Base-by-base conservation (phyloP, 2,329 filamentous ascomycete species). In the Pseudonectria foliicola region DNA sequence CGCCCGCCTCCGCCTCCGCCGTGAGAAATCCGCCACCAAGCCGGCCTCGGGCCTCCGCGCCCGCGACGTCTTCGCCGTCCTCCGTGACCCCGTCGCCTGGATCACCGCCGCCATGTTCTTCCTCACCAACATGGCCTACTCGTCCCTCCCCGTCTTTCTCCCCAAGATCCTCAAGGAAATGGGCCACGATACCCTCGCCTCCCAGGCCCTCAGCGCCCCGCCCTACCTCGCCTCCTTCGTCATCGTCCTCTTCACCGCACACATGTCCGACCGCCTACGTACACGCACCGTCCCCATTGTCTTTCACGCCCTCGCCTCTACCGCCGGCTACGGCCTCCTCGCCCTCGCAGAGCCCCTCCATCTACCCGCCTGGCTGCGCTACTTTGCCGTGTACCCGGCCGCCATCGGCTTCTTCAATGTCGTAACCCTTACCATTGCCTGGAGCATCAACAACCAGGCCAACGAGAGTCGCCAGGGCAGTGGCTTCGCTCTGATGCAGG, bases 391-490 rank as follows among this genome's bases (percentile, higher is more conserved):
- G 7, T 94, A 82, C 55, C 86, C 85, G 0, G 86, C 88, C 2
- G 75, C 80, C 2, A 66, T 78, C 1, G 88, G 88, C 4, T 92
- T 94, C 61, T 90, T 94, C 67, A 80, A 75, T 40, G 82, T 86
- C 13, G 83, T 94, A 38, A 87, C 86, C 0, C 71, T 94, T 23
- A 82, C 89, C 46, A 84, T 95, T 37, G 82, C 85, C 2, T 95
- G 88, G 88, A 85, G 76, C 25, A 75, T 95, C 53, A 93, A 94
- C 55, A 95, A 94, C 58, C 85, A 92, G 54, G 64, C 73, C 34
- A 77, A 69, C 10, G 76, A 80, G 42, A 75, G 74, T 33, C 75
- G 77, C 6, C 82, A 84, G 46, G 85, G 85, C 0, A 77, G 77
- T 2, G 85, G 82, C 2, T 85, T 94, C 51, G 85, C 83, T 1